These are phyloP conservation scores for Moesziomyces sp. DNA, from an alignment of 1,284 basidiomycete species.

Conservation along the genomic window DNA sequence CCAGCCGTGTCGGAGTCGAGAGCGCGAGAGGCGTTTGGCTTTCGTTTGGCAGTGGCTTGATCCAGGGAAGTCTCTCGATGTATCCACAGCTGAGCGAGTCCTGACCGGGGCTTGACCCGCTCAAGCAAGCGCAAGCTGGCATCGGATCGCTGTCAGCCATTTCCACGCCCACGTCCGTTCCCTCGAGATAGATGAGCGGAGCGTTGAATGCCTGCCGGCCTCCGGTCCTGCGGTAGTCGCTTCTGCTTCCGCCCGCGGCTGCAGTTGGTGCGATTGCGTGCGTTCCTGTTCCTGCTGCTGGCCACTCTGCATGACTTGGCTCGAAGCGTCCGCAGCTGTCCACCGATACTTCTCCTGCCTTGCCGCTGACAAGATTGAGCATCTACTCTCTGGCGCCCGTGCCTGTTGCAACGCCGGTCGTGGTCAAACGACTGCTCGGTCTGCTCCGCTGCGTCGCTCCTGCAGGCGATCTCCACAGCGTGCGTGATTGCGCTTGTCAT, in stretches of 20 bases:
- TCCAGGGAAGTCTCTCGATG: background rate
- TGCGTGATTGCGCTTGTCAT: background rate
- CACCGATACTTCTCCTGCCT: background rate
- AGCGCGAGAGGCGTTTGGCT: background rate
- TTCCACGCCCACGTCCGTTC: background rate
- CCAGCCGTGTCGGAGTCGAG: background rate
- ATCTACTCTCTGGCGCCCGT: slow-evolving; percentile 21
- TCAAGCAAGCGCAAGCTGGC: background rate
- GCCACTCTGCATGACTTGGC: background rate
- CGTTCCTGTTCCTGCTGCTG: slow-evolving; percentile 4
- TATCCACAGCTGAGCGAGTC: too few species aligned
- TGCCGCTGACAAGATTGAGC: slow-evolving; percentile 23
- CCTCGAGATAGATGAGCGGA: too few species aligned
- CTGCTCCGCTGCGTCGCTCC: background rate
- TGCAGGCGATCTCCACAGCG: background rate
- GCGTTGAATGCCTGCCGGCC: too few species aligned
- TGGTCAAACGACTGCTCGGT: background rate
- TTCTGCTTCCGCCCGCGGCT: background rate
- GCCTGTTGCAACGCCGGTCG: slow-evolving; percentile 3
- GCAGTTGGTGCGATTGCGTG: background rate
- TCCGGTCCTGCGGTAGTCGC: background rate
- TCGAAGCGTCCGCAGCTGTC: slow-evolving; percentile 4
- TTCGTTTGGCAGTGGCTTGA: slow-evolving; percentile 6
- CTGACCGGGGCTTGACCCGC: background rate
- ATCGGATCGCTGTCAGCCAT: background rate